Evolutionary conservation across 2,329 filamentous ascomycete species (phyloP).

Genomic region (Venturia asperata): DNA sequence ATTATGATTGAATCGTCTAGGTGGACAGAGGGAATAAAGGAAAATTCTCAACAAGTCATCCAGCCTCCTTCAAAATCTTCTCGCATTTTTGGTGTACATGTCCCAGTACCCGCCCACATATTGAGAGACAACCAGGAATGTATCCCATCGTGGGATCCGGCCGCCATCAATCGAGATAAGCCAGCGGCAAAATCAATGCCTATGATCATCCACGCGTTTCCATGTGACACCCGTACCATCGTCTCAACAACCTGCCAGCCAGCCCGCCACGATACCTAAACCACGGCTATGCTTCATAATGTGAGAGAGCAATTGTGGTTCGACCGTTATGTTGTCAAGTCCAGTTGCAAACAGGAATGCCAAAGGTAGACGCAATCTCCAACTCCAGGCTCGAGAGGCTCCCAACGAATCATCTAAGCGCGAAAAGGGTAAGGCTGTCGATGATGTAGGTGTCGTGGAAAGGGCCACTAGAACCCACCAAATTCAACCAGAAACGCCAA

Average conservation of each 20-base stretch:
- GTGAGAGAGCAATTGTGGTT: not conserved
- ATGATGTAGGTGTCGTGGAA: not conserved
- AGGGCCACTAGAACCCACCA: not conserved
- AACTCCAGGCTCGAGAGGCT: not conserved
- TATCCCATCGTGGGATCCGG: not conserved
- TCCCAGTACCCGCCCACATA: not conserved
- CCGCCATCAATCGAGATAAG: not conserved
- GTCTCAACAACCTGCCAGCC: conserved; percentile 6
- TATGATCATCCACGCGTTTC: not conserved
- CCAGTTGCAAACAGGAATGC: not conserved
- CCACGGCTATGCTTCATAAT: not conserved
- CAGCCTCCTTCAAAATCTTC: not conserved
- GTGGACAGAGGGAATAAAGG: not conserved
- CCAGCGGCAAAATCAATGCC: not conserved
- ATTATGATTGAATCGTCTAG: conserved; percentile 9
- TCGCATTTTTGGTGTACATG: conserved; percentile 9
- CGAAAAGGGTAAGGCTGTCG: not conserved
- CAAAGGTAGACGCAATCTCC: not conserved
- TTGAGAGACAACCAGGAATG: not conserved
- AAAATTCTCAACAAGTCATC: not conserved
- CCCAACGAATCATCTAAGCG: not conserved
- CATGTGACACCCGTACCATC: not conserved
- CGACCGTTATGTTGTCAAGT: not conserved
- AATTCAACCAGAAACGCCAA: not conserved
- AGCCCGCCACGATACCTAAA: not conserved